Evolutionary conservation across 2,329 filamentous ascomycete genomes (phyloP).

Genomic region (Rhexocercosporidium sp.): DNA sequence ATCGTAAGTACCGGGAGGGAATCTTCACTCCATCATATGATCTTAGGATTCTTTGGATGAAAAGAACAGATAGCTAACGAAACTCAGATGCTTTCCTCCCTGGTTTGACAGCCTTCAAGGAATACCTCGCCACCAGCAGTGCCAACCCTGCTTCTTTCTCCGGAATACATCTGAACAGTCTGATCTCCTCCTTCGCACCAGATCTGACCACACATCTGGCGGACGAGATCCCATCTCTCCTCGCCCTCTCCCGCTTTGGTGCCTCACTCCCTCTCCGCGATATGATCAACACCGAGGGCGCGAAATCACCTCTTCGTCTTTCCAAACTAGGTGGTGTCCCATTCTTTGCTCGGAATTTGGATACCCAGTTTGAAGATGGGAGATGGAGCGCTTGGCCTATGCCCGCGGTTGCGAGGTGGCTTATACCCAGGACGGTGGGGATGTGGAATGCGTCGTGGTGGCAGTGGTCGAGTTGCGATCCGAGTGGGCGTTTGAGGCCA

Average conservation of each 20-base stretch:
- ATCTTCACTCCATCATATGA: too few relatives aligned
- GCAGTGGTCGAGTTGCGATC: conserved; percentile 30
- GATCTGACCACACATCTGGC: conserved; percentile 44
- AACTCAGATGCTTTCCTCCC: conserved; percentile 25
- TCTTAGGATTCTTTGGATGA: background rate
- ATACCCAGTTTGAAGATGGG: conserved; percentile 29
- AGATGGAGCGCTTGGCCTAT: conserved; percentile 28
- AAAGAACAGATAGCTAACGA: background rate
- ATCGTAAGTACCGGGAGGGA: conserved; percentile 34
- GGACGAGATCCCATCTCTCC: conserved; percentile 47
- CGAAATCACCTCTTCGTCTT: conserved; percentile 20
- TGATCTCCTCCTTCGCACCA: conserved; percentile 45
- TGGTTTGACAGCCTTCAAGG: conserved; percentile 20
- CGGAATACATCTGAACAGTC: conserved; percentile 11
- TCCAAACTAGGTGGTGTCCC: conserved; percentile 23
- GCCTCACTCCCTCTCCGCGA: conserved; percentile 19
- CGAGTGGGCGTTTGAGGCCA: conserved; percentile 21
- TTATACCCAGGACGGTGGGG: conserved; percentile 21
- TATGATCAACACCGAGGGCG: conserved; percentile 16
- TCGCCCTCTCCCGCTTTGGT: conserved; percentile 29
- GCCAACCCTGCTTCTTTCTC: conserved; percentile 14
- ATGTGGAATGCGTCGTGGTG: conserved; percentile 25
- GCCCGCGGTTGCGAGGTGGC: conserved; percentile 20
- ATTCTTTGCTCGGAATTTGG: conserved; percentile 31
- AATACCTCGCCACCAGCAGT: conserved; percentile 16